Base-by-base conservation (phyloP, 208 protist genomes). In the Wallacemonas sp. region DNA sequence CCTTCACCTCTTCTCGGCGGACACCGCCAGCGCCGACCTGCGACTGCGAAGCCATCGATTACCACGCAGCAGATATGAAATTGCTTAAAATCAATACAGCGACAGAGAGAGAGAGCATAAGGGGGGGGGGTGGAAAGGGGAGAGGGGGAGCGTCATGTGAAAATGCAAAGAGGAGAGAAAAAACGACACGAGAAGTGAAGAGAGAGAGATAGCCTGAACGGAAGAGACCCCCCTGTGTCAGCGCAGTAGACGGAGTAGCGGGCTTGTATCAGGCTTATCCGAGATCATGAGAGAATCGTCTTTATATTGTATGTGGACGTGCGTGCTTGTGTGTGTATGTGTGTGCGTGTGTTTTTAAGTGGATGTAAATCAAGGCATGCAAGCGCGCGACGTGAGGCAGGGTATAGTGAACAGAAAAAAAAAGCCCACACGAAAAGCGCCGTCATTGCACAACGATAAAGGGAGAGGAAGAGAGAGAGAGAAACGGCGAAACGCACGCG, bases 1-100 rank as follows among this genome's bases (percentile, higher is more conserved):
- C 88, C 51, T 80, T 78, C 36, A 90, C 84, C 75, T 94, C 88
- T 44, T 89, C 74, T 22, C 56, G 51, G 47, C 31, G 42, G 41
- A 12, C 63, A 15, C 19, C 39, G 31, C 12, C 44, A 22, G 4
- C 60, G 64, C 12, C 56, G 30, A 12, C 44, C 51, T 31, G 14
- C 15, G 24, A n/a, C 36, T 26, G 41, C 28, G 22, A 36, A 46
- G 21, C 22, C 51, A 58, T 58, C 36, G n/a, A n/a, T 6, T 33
- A 12, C 51, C 4, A 3, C n/a, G 41, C 30, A 2, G 17, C 4
- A 21, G 11, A 34, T 33, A 62, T 22, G 15, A 17, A 62, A 17
- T 22, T 3, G 5, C 4, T 5, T 4, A 44, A 47, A 3, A 19
- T 5, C 15, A 62, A 9, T n/a, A 62, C 24, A 31, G 9, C 12